A percentile compares a stretch with the other conserved stretches of the same genome.
Conservation (phyloP, 2,329 filamentous ascomycete species). For the Exophiala oligosperma region DNA sequence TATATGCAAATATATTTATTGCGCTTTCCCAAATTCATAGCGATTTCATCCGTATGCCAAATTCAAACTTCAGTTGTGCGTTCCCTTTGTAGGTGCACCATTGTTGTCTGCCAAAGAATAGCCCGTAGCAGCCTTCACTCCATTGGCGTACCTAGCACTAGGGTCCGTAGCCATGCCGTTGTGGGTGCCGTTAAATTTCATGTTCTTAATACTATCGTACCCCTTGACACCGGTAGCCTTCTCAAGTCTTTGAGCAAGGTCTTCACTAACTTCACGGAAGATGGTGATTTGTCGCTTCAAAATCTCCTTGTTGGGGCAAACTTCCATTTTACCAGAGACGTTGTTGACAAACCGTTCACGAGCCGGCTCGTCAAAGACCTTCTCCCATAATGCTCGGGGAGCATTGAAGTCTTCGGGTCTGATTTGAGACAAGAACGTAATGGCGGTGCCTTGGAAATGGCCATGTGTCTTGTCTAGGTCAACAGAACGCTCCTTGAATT, state of each 20-base stretch:
- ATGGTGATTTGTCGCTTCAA: slow-evolving; percentile 66
- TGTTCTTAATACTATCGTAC: slow-evolving; percentile 55
- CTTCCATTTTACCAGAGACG: slow-evolving; percentile 61
- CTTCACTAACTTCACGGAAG: slow-evolving; percentile 62
- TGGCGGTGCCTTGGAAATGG: slow-evolving; percentile 50
- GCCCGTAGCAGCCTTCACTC: slow-evolving; percentile 41
- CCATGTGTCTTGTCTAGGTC: slow-evolving; percentile 53
- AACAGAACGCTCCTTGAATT: slow-evolving; percentile 48
- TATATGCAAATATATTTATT: no score
- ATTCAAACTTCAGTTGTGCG: slow-evolving; percentile 32
- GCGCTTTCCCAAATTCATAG: no score
- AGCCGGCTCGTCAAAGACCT: slow-evolving; percentile 60
- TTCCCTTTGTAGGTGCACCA: slow-evolving; percentile 49
- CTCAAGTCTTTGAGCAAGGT: slow-evolving; percentile 59
- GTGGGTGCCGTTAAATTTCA: slow-evolving; percentile 62
- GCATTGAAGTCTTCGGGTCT: slow-evolving; percentile 53
- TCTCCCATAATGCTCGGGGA: slow-evolving; percentile 60
- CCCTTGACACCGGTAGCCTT: slow-evolving; percentile 64
- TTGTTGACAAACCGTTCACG: slow-evolving; percentile 61
- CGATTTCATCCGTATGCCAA: neutral
- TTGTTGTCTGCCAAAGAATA: slow-evolving; percentile 43
- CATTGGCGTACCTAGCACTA: slow-evolving; percentile 49
- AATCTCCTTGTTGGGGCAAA: slow-evolving; percentile 59
- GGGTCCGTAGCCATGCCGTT: slow-evolving; percentile 56
- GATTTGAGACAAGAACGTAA: slow-evolving; percentile 54